Evolutionary conservation across 192 early-diverging fungal species (phyloP), one percentile per base, ranked within the genome.

Genomic region (Rhizoclosmatium globosum): DNA sequence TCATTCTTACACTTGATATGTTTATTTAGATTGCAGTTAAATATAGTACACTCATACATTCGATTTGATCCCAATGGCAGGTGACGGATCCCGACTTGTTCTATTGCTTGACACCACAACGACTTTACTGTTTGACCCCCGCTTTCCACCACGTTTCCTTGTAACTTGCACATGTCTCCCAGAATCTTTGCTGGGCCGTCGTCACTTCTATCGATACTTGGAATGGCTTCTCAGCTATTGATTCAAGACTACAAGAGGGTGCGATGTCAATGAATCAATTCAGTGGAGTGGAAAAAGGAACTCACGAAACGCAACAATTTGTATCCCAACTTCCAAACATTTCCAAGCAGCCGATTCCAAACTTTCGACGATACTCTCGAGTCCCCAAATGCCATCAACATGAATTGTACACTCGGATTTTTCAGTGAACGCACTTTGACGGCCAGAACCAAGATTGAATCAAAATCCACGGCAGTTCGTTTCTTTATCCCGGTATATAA

Each of bases 271-370:
- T 31, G 0, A 31, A 31, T 31, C 31, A 31, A 31, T 31, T 31
- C 31, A 53, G 17, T 53, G 50, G 9, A 53, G 17, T 13, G 2
- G 2, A 46, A 42, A 68, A 68, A 42, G 23, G 45, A 23, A 68
- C 66, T 68, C 19, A 68, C 66, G 39, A 68, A 46, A 17, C 39
- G 45, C 9, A 15, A 23, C 38, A 44, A 45, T 46, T 46, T 2
- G 38, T 17, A 68, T 11, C 7, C 66, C 66, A 41, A 68, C 38
- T 46, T 68, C 42, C 13, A 68, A 43, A 6, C 39, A 23, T 13
- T 68, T 23, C 66, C 66, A 68, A 7, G 66, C 66, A 7, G 42
- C 66, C 15, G 44, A 6, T 68, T 68, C 66, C 17, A 68, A 4
- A 21, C 42, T 43, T 46, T 41, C 66, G 13, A 46, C 66, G 4